Conservation (phyloP, 202 grass and related monocot genomes). For the Carex arenaria region DNA sequence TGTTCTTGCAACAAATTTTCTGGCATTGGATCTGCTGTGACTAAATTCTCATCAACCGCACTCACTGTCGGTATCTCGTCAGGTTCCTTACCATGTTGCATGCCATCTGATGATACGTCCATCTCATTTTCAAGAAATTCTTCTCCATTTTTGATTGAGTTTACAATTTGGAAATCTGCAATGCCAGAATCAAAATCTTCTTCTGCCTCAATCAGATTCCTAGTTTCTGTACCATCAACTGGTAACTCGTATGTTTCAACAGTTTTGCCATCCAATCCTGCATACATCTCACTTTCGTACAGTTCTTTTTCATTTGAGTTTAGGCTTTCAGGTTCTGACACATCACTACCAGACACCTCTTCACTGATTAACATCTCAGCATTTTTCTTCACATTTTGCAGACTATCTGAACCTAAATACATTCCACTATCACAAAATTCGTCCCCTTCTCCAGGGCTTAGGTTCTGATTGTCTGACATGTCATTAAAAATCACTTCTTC, state of each 20-base stretch:
- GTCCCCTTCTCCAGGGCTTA: constrained; percentile 1
- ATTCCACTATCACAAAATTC: constrained; percentile 16
- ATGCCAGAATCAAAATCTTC: neutral
- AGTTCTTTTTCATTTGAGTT: constrained; percentile 6
- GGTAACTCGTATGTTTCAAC: constrained; percentile 20
- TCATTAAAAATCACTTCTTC: neutral
- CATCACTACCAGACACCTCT: neutral
- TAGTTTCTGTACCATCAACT: neutral
- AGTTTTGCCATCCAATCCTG: neutral
- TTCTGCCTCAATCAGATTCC: neutral
- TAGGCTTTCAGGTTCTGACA: constrained; percentile 3
- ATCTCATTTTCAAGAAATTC: constrained; percentile 18
- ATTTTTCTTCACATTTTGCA: neutral
- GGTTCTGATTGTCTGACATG: neutral
- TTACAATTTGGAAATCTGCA: constrained; percentile 1
- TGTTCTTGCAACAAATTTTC: constrained; percentile 7
- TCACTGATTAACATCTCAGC: neutral
- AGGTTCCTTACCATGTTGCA: constrained; percentile 25
- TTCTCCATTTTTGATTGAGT: constrained; percentile 14
- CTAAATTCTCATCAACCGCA: neutral
- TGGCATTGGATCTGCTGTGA: neutral
- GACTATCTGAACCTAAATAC: neutral
- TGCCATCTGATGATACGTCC: constrained; percentile 6
- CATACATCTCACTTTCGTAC: neutral
- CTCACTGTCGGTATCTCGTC: constrained; percentile 19